Conservation (phyloP, 73 alveolate species). For the Blepharisma stoltei region DNA sequence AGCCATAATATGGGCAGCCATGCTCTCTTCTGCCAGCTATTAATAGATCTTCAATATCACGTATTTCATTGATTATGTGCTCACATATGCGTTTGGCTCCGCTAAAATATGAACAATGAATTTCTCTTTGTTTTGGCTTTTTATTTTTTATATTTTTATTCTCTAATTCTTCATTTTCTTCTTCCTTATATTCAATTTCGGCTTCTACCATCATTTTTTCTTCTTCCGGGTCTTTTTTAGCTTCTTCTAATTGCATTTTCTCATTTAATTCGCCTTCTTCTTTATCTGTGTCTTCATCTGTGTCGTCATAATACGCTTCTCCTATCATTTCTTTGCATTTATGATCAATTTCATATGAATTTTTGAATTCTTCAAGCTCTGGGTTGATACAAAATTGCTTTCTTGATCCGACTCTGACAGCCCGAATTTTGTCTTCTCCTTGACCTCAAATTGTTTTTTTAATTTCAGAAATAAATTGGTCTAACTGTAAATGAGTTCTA, state of each 20-base stretch:
- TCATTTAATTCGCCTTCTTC: no score
- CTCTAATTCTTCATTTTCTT: constrained; percentile 28
- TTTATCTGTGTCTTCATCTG: no score
- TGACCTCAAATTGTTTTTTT: constrained; percentile 58
- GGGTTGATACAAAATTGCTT: constrained; percentile 72
- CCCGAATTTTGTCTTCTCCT: constrained; percentile 62
- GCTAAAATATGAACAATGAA: not conserved
- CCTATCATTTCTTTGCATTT: constrained; percentile 41
- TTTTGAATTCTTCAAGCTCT: constrained; percentile 35
- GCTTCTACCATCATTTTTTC: no score
- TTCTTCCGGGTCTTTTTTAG: no score
- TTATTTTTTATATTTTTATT: no score
- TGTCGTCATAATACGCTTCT: no score
- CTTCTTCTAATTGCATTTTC: no score
- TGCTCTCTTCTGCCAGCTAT: constrained; percentile 37
- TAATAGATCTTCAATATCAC: constrained; percentile 61
- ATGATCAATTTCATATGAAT: not conserved
- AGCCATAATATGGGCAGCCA: constrained; percentile 60
- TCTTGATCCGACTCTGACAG: constrained; percentile 72
- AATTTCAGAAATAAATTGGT: constrained; percentile 69
- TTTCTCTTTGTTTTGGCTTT: no score
- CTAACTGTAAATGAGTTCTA: constrained; percentile 81
- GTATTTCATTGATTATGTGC: not conserved
- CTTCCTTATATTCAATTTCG: no score
- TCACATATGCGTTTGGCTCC: constrained; percentile 8